Base-by-base conservation (phyloP, 352 stramenopile species). In the Elongisporangium undulatum region DNA sequence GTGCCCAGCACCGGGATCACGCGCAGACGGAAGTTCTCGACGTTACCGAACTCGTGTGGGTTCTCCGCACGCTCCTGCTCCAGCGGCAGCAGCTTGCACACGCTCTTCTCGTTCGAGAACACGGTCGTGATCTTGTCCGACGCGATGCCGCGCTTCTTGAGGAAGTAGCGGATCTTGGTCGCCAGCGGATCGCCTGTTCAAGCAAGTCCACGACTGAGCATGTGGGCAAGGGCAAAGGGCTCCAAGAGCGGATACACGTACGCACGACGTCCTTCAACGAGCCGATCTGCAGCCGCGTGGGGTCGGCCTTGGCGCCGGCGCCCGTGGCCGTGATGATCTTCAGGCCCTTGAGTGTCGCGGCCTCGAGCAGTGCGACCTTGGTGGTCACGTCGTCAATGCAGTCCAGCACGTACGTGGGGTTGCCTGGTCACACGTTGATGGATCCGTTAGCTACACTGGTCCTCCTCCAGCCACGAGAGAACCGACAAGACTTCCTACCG, bases 301-400 rank as follows among this genome's bases (percentile, higher is more conserved):
- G 90, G 71, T 99, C 97, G 8, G 87, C 85, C 64, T 99, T 99
- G 24, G 92, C 96, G 52, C 95, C 97, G 13, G 97, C 97, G 39
- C 96, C 96, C 21, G 79, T 95, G 26, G 85, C 80, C n/a, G 85
- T 92, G 66, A 93, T 90, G n/a, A 92, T 76, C 65, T 87, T 87
- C 52, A 93, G 69, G 2, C 73, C 72, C 61, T 89, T 88, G 51
- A 82, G 67, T 2, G 89, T 84, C 63, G 95, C 98, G 45, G 95
- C 79, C 23, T 89, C 82, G 19, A 99, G 74, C 21, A 99, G 80
- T 45, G 94, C 83, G 3, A 90, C 79, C 71, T 99, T 99, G 50
- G 97, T 99, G 52, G 92, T 95, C 29, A 99, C 89, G 78, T 99
- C 97, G 74, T 99, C 98, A 72, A 99, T 99, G 62, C 96, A 99